These are phyloP conservation scores for Apiospora pterosperma DNA, from an alignment of 2,329 filamentous ascomycete species.

Conservation along the genomic window DNA sequence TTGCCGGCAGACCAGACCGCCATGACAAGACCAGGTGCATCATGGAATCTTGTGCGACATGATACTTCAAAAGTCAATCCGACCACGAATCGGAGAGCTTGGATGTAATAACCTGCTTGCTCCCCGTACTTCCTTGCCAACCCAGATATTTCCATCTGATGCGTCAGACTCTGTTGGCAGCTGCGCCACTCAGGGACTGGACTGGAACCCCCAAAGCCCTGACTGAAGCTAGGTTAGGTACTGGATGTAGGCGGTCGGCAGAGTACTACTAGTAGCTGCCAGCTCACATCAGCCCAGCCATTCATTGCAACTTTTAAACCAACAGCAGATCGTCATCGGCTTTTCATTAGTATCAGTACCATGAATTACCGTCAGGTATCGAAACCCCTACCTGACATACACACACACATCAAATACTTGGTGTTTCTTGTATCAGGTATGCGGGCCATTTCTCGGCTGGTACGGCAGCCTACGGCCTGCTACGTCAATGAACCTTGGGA, in stretches of 20 bases:
- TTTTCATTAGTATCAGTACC: background rate
- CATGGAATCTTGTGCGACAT: background rate
- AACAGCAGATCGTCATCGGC: background rate
- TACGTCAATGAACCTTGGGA: background rate
- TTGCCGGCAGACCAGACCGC: background rate
- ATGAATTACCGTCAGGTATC: background rate
- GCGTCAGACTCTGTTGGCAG: background rate
- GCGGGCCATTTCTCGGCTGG: conserved; percentile 1
- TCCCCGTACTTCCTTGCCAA: background rate
- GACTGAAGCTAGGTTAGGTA: background rate
- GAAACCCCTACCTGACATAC: background rate
- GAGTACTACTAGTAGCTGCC: background rate
- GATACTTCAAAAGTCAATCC: background rate
- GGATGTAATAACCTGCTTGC: background rate
- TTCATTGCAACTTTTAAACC: background rate
- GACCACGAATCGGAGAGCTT: background rate
- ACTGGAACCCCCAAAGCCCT: background rate
- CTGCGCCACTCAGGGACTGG: background rate
- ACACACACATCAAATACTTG: background rate
- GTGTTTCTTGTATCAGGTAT: background rate
- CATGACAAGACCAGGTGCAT: background rate
- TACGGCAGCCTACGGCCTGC: background rate
- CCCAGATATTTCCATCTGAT: background rate
- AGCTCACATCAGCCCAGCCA: background rate
- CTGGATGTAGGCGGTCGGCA: background rate